Evolutionary conservation across 2,329 filamentous ascomycete genomes (phyloP).

Genomic region (Stromatinia cepivora): DNA sequence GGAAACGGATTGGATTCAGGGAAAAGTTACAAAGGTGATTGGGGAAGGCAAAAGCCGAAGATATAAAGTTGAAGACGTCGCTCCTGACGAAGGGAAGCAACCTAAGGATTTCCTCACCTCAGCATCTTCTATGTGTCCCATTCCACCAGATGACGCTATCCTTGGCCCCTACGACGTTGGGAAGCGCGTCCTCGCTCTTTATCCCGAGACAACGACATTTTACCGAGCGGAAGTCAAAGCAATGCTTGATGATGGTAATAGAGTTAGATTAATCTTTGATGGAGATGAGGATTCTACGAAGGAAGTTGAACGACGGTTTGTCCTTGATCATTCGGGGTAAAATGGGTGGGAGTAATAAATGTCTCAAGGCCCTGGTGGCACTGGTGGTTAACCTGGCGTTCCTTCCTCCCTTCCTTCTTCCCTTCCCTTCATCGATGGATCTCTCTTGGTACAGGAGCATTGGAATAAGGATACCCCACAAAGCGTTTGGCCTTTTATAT

Average conservation of each 20-base stretch:
- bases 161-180: conserved; percentile 63
- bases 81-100: conserved; percentile 69
- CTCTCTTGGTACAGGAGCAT: conserved; percentile 16
- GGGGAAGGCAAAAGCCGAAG: conserved; percentile 76
- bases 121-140: conserved; percentile 74
- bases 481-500: conserved; percentile 8
- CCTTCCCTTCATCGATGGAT: conserved; percentile 4
- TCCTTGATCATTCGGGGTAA: conserved; percentile 63
- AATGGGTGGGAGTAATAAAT: not conserved
- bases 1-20: conserved; percentile 69
- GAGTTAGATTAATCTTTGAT: conserved; percentile 72
- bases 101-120: conserved; percentile 66
- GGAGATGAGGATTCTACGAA: conserved; percentile 76
- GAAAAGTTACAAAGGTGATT: conserved; percentile 72
- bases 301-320: conserved; percentile 73
- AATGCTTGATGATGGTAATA: conserved; percentile 51
- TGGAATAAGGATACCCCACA: conserved; percentile 21
- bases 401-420: not conserved
- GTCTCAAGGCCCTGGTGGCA: not conserved
- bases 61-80: conserved; percentile 78
- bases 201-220: conserved; percentile 82
- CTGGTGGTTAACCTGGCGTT: conserved; percentile 1
- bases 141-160: conserved; percentile 60
- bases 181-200: conserved; percentile 73
- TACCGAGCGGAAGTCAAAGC: conserved; percentile 82